A percentile compares a stretch with the other conserved stretches of the same genome.
phyloP scores from a whole-genome alignment of 306 rosid genomes.

The Lagenaria siceraria region DNA sequence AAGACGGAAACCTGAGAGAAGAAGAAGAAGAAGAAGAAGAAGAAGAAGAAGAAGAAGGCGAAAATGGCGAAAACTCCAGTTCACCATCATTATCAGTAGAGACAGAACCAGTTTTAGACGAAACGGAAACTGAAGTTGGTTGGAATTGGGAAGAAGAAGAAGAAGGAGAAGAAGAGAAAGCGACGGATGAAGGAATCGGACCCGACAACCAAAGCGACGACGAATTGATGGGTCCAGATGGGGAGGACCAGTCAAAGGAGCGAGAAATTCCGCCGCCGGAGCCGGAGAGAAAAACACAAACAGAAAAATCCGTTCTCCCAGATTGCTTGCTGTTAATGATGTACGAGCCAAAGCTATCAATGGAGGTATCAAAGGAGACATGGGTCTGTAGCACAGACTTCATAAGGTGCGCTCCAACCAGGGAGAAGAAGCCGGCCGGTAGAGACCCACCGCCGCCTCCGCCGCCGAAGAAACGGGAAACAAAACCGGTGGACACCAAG shows the following conservation, averaged over 20 bases:
- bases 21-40: not conserved
- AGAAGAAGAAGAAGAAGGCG: not conserved
- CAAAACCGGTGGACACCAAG: slow-evolving; percentile 10
- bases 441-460: slow-evolving; percentile 13
- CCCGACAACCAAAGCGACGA: slow-evolving; percentile 3
- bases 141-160: not conserved
- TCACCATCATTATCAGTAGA: not conserved
- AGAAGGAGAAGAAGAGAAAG: slow-evolving; percentile 13
- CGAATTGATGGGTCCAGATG: not conserved
- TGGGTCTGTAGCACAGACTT: slow-evolving; percentile 91
- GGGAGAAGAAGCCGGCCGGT: slow-evolving; percentile 19
- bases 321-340: slow-evolving; percentile 89
- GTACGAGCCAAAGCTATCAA: slow-evolving; percentile 94
- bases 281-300: not conserved
- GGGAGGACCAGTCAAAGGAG: slow-evolving; percentile 16
- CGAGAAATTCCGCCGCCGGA: slow-evolving; percentile 15
- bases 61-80: not conserved
- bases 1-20: not conserved
- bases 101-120: not conserved
- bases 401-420: slow-evolving; percentile 63
- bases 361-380: slow-evolving; percentile 94
- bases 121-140: not conserved
- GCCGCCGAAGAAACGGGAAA: slow-evolving; percentile 27
- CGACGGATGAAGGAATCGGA: slow-evolving; percentile 16
- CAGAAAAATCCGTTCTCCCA: slow-evolving; percentile 29